Percentiles rank a stretch among this genome's conserved stretches.
Evolutionary conservation across 331 rosid species (phyloP).

Genomic region (Acacia pycnantha): DNA sequence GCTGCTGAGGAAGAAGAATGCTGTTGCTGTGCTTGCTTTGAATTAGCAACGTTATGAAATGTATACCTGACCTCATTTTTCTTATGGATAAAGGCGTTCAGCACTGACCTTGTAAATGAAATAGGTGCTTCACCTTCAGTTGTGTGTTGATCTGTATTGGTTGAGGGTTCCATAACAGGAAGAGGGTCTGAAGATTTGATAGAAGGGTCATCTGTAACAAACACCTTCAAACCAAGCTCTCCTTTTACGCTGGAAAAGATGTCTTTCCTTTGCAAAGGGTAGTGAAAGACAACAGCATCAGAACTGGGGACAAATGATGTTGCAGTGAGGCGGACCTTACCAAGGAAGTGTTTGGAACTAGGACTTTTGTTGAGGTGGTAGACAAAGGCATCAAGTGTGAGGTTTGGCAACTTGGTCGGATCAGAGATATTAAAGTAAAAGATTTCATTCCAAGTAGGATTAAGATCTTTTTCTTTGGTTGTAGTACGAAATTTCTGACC

Average conservation of each 20-base stretch:
- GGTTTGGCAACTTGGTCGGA: slow-evolving; percentile 38
- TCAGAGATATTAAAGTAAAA: slow-evolving; percentile 49
- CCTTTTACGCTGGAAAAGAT: slow-evolving; percentile 38
- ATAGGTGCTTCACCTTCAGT: slow-evolving; percentile 28
- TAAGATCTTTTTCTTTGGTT: slow-evolving; percentile 40
- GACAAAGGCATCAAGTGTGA: slow-evolving; percentile 38
- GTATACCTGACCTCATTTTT: slow-evolving; percentile 31
- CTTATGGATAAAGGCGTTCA: slow-evolving; percentile 26
- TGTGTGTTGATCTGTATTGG: neutral
- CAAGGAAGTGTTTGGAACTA: slow-evolving; percentile 33
- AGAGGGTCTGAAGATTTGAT: slow-evolving; percentile 43
- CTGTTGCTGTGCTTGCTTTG: slow-evolving; percentile 28
- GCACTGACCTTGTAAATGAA: slow-evolving; percentile 32
- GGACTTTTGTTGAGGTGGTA: slow-evolving; percentile 32
- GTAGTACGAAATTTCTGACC: slow-evolving; percentile 40
- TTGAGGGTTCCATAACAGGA: slow-evolving; percentile 35
- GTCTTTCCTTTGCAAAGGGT: slow-evolving; percentile 42
- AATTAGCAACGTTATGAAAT: slow-evolving; percentile 31
- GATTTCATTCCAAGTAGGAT: slow-evolving; percentile 48
- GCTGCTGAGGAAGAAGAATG: slow-evolving; percentile 20
- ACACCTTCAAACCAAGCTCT: slow-evolving; percentile 51
- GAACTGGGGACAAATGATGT: slow-evolving; percentile 43
- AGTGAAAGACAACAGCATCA: slow-evolving; percentile 44
- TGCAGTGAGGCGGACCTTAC: slow-evolving; percentile 43
- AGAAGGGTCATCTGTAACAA: slow-evolving; percentile 35